Percentiles rank a stretch among this genome's conserved stretches.
These are phyloP conservation scores for Mycena galericulata DNA, from an alignment of 768 basidiomycete species.

Conservation along the genomic window DNA sequence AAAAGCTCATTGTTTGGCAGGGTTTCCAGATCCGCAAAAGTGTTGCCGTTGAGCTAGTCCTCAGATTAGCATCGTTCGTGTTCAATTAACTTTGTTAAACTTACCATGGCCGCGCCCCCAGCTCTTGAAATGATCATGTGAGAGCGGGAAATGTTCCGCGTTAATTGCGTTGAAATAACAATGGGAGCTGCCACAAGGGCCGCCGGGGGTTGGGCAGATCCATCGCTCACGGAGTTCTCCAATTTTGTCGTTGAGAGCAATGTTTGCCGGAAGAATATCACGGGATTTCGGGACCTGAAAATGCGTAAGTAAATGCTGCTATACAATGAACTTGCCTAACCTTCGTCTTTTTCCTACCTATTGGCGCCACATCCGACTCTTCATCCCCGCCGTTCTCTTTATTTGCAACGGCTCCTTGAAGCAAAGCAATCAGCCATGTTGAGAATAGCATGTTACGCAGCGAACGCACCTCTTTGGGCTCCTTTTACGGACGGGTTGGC, in stretches of 20 bases:
- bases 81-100: neutral
- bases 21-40: neutral
- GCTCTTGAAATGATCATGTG: neutral
- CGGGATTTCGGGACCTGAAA: neutral
- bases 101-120: neutral
- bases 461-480: neutral
- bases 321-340: neutral
- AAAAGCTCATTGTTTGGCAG: neutral
- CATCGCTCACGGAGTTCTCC: too few relatives aligned
- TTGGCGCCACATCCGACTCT: neutral
- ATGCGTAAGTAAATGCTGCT: neutral
- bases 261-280: too few relatives aligned
- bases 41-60: neutral
- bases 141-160: neutral
- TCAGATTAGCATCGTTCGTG: neutral
- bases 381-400: neutral
- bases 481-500: neutral
- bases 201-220: too few relatives aligned
- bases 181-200: too few relatives aligned
- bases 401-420: neutral
- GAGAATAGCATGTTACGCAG: neutral
- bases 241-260: too few relatives aligned
- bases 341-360: neutral
- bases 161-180: neutral
- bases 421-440: neutral